Conservation (phyloP, 2,329 filamentous ascomycete species). For the Gremmenia infestans region DNA sequence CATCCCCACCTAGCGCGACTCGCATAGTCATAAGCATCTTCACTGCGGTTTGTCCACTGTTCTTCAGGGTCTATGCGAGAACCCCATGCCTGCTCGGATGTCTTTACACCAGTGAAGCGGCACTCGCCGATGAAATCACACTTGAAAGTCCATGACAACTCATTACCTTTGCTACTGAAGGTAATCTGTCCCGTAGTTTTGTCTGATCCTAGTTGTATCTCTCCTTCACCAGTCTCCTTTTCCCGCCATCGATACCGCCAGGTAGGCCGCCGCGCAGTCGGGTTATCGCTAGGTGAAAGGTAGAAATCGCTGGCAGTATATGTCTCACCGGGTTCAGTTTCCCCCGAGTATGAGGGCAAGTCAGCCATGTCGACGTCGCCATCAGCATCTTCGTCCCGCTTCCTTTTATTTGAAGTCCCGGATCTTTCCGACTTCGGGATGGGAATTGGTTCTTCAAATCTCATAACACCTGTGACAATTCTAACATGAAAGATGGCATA, state of each 20-base stretch:
- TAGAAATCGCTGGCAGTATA: constrained; percentile 9
- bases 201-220: constrained; percentile 14
- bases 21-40: constrained; percentile 12
- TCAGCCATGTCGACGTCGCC: constrained; percentile 6
- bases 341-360: neutral
- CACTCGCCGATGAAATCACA: constrained; percentile 5
- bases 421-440: constrained; percentile 2
- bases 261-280: constrained; percentile 13
- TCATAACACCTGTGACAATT: constrained; percentile 17
- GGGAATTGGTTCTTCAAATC: constrained; percentile 16
- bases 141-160: constrained; percentile 14
- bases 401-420: constrained; percentile 7
- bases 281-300: constrained; percentile 12
- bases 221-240: constrained; percentile 17
- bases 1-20: constrained; percentile 5
- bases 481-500: constrained; percentile 16
- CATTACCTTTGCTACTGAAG: constrained; percentile 13
- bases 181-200: constrained; percentile 6
- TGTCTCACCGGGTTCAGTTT: neutral
- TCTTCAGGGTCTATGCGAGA: constrained; percentile 8
- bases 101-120: constrained; percentile 15
- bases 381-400: constrained; percentile 14
- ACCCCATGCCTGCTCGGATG: neutral
- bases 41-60: constrained; percentile 10
- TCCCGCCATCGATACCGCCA: constrained; percentile 20